Evolutionary conservation across 345 rosid species (phyloP).

Genomic region (Gossypium australe): DNA sequence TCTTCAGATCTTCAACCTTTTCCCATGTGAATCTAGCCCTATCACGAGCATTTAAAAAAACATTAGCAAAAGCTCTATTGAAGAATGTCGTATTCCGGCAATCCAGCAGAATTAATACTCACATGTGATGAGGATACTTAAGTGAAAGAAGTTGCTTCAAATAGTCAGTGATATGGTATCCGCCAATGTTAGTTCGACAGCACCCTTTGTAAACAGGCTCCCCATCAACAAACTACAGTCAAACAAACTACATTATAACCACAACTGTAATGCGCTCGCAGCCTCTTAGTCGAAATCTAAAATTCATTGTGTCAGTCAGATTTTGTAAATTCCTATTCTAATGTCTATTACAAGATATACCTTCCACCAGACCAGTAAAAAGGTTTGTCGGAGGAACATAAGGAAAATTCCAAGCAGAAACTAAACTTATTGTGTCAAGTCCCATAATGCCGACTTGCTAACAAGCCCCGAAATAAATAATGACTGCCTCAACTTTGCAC

Average conservation of each 20-base stretch:
- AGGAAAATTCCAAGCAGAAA: not conserved
- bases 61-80: not conserved
- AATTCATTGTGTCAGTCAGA: not conserved
- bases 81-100: slow-evolving; percentile 7
- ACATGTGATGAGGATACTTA: slow-evolving; percentile 88
- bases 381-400: not conserved
- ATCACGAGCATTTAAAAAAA: slow-evolving; percentile 14
- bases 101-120: slow-evolving; percentile 23
- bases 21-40: slow-evolving; percentile 90
- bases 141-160: slow-evolving; percentile 93
- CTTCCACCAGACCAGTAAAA: not conserved
- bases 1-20: slow-evolving; percentile 90
- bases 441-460: not conserved
- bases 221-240: slow-evolving; percentile 65
- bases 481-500: slow-evolving; percentile 5
- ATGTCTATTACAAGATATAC: not conserved
- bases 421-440: not conserved
- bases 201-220: slow-evolving; percentile 79
- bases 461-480: not conserved
- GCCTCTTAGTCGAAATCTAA: not conserved
- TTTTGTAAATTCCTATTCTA: not conserved
- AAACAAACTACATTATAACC: slow-evolving; percentile 8
- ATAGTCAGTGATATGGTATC: slow-evolving; percentile 77
- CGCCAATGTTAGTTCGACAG: slow-evolving; percentile 84
- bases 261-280: not conserved